A percentile compares a stretch with the other conserved stretches of the same genome.
phyloP scores from a whole-genome alignment of 129 eudicot species.

The Glebionis coronaria region DNA sequence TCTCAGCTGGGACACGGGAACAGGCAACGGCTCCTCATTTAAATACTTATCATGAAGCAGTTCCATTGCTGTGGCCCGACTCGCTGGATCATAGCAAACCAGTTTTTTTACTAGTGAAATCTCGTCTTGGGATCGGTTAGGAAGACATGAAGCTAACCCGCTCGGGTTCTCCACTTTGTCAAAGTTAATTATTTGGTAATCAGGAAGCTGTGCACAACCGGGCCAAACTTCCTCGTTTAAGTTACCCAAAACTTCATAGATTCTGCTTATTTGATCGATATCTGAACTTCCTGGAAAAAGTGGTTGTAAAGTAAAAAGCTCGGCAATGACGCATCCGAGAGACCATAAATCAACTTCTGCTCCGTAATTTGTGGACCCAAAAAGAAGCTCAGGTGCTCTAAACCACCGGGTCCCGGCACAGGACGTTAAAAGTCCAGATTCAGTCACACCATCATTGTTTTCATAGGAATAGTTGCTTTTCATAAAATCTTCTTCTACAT shows the following conservation, averaged over 20 bases:
- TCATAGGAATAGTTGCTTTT: slow-evolving; percentile 51
- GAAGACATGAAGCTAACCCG: slow-evolving; percentile 73
- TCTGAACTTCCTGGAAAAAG: slow-evolving; percentile 83
- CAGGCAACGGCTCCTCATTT: slow-evolving; percentile 78
- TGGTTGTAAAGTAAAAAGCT: slow-evolving; percentile 83
- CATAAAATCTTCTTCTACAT: slow-evolving; percentile 60
- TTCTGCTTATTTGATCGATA: slow-evolving; percentile 85
- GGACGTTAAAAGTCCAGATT: slow-evolving; percentile 63
- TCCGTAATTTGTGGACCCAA: slow-evolving; percentile 88
- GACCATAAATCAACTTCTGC: slow-evolving; percentile 90
- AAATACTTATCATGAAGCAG: slow-evolving; percentile 86
- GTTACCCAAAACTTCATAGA: slow-evolving; percentile 69
- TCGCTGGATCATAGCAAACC: slow-evolving; percentile 64
- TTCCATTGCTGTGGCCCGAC: slow-evolving; percentile 93
- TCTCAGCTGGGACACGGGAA: slow-evolving; percentile 58
- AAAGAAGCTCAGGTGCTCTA: slow-evolving; percentile 92
- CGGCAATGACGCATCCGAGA: slow-evolving; percentile 80
- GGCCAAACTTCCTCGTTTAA: slow-evolving; percentile 75
- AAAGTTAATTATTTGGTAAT: slow-evolving; percentile 63
- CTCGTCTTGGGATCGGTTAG: slow-evolving; percentile 67
- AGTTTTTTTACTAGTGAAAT: slow-evolving; percentile 55
- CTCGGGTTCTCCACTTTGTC: slow-evolving; percentile 62
- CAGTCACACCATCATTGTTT: slow-evolving; percentile 44
- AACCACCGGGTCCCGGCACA: slow-evolving; percentile 98
- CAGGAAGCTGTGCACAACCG: slow-evolving; percentile 70